Conservation (phyloP, 164 flowering plant genomes). For the Magnolia kwangsiensis region DNA sequence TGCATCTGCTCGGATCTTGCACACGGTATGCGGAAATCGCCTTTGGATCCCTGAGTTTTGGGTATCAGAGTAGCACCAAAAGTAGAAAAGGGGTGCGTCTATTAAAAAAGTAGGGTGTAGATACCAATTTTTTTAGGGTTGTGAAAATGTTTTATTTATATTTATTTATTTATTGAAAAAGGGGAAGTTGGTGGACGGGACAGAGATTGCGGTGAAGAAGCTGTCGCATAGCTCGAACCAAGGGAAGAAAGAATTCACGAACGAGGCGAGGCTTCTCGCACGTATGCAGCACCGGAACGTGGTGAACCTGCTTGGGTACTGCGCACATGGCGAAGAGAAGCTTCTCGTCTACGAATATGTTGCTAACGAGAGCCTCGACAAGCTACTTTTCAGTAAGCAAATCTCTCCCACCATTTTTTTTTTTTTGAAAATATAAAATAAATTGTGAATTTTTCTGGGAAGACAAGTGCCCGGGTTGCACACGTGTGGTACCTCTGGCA, state of each 20-base stretch:
- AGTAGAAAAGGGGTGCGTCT: too few relatives aligned
- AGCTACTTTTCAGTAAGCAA: constrained; percentile 77
- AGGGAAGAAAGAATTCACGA: constrained; percentile 76
- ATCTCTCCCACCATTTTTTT: neutral
- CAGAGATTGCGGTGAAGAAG: constrained; percentile 91
- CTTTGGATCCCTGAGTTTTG: too few relatives aligned
- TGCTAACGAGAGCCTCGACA: constrained; percentile 80
- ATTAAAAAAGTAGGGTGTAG: too few relatives aligned
- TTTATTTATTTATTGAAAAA: constrained; percentile 12
- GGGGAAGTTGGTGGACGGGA: constrained; percentile 86
- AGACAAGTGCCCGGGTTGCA: too few relatives aligned
- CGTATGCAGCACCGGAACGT: constrained; percentile 94
- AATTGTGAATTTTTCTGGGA: too few relatives aligned
- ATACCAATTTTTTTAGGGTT: neutral
- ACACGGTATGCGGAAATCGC: too few relatives aligned
- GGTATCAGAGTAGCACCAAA: too few relatives aligned
- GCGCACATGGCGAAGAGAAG: constrained; percentile 63
- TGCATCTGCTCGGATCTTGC: too few relatives aligned
- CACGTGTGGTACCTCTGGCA: too few relatives aligned
- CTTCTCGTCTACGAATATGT: constrained; percentile 90
- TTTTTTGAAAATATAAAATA: too few relatives aligned
- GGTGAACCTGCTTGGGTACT: constrained; percentile 77
- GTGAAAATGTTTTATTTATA: neutral
- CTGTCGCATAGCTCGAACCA: constrained; percentile 66
- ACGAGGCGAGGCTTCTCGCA: constrained; percentile 73